Conservation (phyloP, 495 filamentous ascomycete genomes). For the Monascus purpureus region DNA sequence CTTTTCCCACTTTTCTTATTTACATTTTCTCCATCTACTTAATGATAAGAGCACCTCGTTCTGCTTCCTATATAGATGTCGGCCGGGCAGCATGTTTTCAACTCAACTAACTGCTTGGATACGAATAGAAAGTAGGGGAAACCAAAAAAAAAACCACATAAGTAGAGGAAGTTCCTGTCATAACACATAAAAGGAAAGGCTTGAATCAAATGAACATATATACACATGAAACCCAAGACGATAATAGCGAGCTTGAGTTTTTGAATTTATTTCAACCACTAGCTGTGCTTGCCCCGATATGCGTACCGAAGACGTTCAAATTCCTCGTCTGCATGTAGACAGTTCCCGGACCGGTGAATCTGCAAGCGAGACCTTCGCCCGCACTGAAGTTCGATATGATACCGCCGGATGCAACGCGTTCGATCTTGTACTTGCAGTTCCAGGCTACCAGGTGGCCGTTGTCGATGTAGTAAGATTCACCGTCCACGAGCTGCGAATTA, state of each 20-base stretch:
- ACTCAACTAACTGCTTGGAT: too few species aligned
- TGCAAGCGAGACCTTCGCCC: constrained; percentile 83
- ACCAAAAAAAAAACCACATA: too few species aligned
- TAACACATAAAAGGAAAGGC: neutral
- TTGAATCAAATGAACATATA: too few species aligned
- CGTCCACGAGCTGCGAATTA: constrained; percentile 44
- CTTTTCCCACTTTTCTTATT: too few species aligned
- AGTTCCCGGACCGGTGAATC: constrained; percentile 82
- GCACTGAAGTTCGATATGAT: constrained; percentile 67
- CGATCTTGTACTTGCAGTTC: constrained; percentile 84
- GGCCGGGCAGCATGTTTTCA: too few species aligned
- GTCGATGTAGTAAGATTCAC: constrained; percentile 82
- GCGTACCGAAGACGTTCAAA: constrained; percentile 41
- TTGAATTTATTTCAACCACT: constrained; percentile 6
- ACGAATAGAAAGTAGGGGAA: too few species aligned
- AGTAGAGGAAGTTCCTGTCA: too few species aligned
- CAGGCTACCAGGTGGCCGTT: constrained; percentile 95
- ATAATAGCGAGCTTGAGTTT: neutral
- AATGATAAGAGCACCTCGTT: too few species aligned
- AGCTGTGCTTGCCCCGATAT: constrained; percentile 20
- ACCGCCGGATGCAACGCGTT: constrained; percentile 79
- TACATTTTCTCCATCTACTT: too few species aligned
- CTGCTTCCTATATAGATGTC: too few species aligned
- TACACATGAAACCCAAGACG: neutral
- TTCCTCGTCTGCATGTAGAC: constrained; percentile 93